Conservation (phyloP, 78 protist species). For the Dictyostelium citrinum region DNA sequence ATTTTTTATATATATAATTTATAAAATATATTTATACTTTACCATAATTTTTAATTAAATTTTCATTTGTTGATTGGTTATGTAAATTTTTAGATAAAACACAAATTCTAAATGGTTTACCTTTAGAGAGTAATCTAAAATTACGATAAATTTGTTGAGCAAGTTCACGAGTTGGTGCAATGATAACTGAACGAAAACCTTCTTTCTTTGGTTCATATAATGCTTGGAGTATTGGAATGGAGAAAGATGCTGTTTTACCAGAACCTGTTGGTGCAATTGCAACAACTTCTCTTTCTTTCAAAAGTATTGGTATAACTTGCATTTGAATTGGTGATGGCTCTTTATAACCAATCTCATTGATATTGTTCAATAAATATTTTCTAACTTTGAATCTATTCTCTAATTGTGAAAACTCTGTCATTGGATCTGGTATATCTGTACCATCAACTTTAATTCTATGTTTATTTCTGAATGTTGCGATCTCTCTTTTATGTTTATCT, state of each 20-base stretch:
- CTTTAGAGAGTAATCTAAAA: constrained; percentile 10
- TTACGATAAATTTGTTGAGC: constrained; percentile 88
- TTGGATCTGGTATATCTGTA: constrained; percentile 65
- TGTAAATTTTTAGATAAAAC: constrained; percentile 51
- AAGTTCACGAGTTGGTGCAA: constrained; percentile 93
- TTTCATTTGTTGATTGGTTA: not conserved
- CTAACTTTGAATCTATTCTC: constrained; percentile 12
- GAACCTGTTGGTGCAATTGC: constrained; percentile 96
- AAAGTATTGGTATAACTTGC: constrained; percentile 76
- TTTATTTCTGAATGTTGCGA: not conserved
- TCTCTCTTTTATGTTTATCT: constrained; percentile 26
- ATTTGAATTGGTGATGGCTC: constrained; percentile 83
- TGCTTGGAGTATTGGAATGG: constrained; percentile 81
- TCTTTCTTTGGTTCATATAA: constrained; percentile 20
- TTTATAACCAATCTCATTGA: constrained; percentile 8
- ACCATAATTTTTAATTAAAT: constrained; percentile 40
- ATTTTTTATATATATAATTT: too few species aligned
- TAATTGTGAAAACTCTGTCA: constrained; percentile 28
- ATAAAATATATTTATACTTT: too few species aligned
- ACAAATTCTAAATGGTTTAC: constrained; percentile 44
- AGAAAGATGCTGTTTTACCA: constrained; percentile 95
- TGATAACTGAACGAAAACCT: constrained; percentile 86
- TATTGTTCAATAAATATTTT: constrained; percentile 19
- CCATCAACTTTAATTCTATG: constrained; percentile 47
- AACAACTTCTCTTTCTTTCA: constrained; percentile 86